Evolutionary conservation across 2,329 filamentous ascomycete species (phyloP), one percentile per base, ranked within the genome.

Genomic region (Ceratocystis cacaofunesta): DNA sequence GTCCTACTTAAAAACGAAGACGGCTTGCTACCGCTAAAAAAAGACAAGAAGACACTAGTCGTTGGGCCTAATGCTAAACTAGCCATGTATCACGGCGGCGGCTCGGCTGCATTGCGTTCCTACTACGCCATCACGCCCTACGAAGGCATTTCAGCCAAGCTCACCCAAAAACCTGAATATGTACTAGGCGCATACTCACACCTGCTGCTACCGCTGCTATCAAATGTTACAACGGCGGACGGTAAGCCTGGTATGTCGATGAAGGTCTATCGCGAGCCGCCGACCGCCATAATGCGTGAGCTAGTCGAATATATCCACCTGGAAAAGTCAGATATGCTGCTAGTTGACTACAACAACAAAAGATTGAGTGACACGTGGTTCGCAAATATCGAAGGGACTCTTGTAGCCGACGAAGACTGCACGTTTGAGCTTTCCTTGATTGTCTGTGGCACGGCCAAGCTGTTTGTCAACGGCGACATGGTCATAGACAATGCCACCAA

Each of bases 1-100:
- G 87, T 90, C 1, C 77, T 92, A 12, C 76, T 91, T 61, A 90
- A 90, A 75, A 92, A 92, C 69, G 80, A 89, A 12, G 79, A 80
- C 46, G 77, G 76, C 15, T 72, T 86, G 0, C 76, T 92, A 1
- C 88, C 88, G 0, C 73, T 87, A 2, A 80, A 80, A 43, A 85
- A 84, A 70, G 77, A 82, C 48, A 85, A 83, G 70, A 85, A 83
- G 75, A 83, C 81, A 0, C 76, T 83, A 25, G 74, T 85, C 36
- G 76, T 85, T 36, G 82, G 82, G 0, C 82, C 82, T 17, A 84
- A 84, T 68, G 80, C 82, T 7, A 83, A 82, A 71, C 72, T 79
- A 55, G 77, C 80, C 1, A 80, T 78, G 1, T 83, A 82, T 68
- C 80, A 85, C 69, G 86, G 86, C 44, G 86, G 85, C 66, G 86